Base-by-base conservation (phyloP, 2,329 filamentous ascomycete genomes). In the Gremmenia infestans region DNA sequence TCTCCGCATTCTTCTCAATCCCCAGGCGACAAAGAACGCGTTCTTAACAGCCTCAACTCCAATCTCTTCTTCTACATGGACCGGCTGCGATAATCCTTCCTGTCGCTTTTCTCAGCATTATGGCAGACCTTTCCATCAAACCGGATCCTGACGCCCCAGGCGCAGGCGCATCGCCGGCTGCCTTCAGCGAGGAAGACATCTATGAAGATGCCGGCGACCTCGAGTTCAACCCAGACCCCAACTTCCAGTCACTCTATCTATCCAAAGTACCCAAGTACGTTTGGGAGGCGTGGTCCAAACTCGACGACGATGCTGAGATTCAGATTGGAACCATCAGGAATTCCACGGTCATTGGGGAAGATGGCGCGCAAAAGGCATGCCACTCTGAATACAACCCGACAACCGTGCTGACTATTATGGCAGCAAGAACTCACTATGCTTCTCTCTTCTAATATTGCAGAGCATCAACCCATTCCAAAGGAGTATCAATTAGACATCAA, bases 401-500 rank as follows among this genome's bases (percentile, higher is more conserved):
- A 22, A 12, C 12, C 22, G 14, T 47, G 39, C 63, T 66, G 45
- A 66, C 39, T n/a, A 32, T 37, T 8, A 28, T 47, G 49, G 15
- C 59, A 77, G 69, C 71, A 74, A 58, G 76, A 76, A 56, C 73
- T 80, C 60, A 73, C 86, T 70, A 88, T 96, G 74, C 81, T 91
- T 60, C 78, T 96, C 45, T 77, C 80, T 65, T 78, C 79, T 22
- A 79, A 84, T 51, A 77, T 87, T 50, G 76, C 81, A 7, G 79
- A 84, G 60, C 91, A 96, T 69, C 81, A 87, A 63, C 75, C 80
- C 5, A 78, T 97, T n/a, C 91, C 92, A 11, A 90, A 90, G 68
- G 91, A 96, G 68, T 99, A 97, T 73, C 82, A 90, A 63, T 76
- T 97, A 56, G 85, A 91, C 48, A 79, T 91, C 48, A 85, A 81